phyloP scores from a whole-genome alignment of 2,329 filamentous ascomycete genomes.

The Periconia sp. region DNA sequence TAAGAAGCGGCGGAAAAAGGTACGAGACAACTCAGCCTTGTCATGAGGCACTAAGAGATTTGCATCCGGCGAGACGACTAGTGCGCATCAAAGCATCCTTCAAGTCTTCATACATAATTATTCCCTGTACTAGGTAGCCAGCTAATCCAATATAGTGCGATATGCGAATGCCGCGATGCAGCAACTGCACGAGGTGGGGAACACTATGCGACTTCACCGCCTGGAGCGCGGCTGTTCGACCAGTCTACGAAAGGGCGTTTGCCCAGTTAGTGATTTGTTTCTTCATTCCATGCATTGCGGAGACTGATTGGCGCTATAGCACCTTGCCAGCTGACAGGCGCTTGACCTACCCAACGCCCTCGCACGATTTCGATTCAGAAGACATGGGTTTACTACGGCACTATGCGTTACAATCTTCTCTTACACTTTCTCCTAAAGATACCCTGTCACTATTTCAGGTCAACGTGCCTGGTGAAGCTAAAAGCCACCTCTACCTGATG shows the following conservation, averaged over 20 bases:
- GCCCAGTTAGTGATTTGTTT: constrained; percentile 8
- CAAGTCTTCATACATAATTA: too few species aligned
- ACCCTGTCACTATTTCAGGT: constrained; percentile 22
- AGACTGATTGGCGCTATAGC: constrained; percentile 5
- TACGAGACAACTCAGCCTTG: constrained; percentile 9
- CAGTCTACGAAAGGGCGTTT: constrained; percentile 13
- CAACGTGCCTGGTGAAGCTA: constrained; percentile 26
- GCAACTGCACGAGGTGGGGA: constrained; percentile 27
- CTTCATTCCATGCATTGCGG: not conserved
- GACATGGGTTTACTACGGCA: constrained; percentile 23
- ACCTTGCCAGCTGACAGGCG: constrained; percentile 5
- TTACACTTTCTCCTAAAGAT: constrained; percentile 16
- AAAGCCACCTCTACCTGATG: constrained; percentile 26
- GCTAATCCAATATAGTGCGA: constrained; percentile 25
- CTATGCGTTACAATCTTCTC: constrained; percentile 17
- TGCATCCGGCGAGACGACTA: too few species aligned
- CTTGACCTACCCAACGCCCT: constrained; percentile 11
- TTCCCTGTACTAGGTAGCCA: not conserved
- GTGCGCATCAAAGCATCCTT: too few species aligned
- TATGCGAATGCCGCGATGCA: constrained; percentile 25
- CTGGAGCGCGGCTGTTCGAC: constrained; percentile 15
- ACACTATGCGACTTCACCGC: constrained; percentile 28
- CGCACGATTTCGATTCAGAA: constrained; percentile 12
- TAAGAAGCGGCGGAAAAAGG: constrained; percentile 29
- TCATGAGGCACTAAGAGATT: too few species aligned